Percentiles rank a stretch among this genome's conserved stretches.
phyloP scores from a whole-genome alignment of 164 flowering plant species.

The Annona squamosa region DNA sequence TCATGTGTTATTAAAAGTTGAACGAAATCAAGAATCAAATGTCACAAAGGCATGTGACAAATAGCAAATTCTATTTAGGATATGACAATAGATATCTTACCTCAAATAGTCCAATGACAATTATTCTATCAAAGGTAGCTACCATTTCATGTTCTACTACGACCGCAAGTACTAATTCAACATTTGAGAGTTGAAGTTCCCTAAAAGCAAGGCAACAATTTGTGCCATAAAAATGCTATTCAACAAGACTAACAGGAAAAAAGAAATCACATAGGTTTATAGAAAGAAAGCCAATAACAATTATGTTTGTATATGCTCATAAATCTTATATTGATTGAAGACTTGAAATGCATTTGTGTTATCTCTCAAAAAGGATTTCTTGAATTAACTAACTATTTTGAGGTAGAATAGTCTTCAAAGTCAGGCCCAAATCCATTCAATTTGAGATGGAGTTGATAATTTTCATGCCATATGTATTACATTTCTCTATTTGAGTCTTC shows the following conservation, averaged over 20 bases:
- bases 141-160: conserved; percentile 9
- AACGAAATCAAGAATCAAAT: neutral
- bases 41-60: neutral
- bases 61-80: neutral
- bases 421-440: no score
- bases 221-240: neutral
- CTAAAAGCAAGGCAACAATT: neutral
- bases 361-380: no score
- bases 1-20: conserved; percentile 14
- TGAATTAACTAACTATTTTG: no score
- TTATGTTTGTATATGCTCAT: neutral
- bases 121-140: conserved; percentile 11
- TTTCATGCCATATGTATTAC: no score
- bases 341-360: no score
- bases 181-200: conserved; percentile 10
- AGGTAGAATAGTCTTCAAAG: no score
- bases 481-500: no score
- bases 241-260: neutral
- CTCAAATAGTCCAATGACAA: conserved; percentile 16
- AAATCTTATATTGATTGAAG: no score
- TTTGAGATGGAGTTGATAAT: no score
- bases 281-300: no score
- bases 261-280: no score
- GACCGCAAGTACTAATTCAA: conserved; percentile 10
- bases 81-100: neutral